These are phyloP conservation scores for Piper longum DNA, from an alignment of 164 flowering plant genomes.

Conservation along the genomic window DNA sequence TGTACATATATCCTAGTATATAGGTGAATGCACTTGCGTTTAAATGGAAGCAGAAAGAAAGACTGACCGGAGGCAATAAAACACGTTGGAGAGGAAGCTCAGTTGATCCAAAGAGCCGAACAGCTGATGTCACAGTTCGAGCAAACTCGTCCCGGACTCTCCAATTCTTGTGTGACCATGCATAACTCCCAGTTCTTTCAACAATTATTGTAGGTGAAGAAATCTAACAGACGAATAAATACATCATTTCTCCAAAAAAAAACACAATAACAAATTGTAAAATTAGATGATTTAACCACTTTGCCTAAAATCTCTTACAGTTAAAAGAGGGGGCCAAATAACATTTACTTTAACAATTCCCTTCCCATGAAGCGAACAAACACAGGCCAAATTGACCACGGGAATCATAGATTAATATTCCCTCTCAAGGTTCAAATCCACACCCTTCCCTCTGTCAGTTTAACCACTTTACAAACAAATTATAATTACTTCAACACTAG, in stretches of 20 bases:
- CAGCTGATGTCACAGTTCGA: constrained; percentile 80
- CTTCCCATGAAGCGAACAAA: too few relatives aligned
- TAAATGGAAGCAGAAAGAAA: neutral
- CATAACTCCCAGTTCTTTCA: constrained; percentile 92
- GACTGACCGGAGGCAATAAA: constrained; percentile 78
- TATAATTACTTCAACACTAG: too few relatives aligned
- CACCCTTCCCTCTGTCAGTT: too few relatives aligned
- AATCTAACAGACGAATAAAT: constrained; percentile 28
- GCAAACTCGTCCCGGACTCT: constrained; percentile 95
- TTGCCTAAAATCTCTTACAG: too few relatives aligned
- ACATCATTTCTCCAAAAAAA: neutral
- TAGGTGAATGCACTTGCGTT: neutral
- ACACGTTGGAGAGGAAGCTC: constrained; percentile 98
- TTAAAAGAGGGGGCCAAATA: too few relatives aligned
- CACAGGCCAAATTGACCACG: too few relatives aligned
- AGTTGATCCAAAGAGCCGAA: constrained; percentile 77
- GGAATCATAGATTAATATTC: too few relatives aligned
- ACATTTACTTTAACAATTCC: too few relatives aligned
- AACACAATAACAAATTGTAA: too few relatives aligned
- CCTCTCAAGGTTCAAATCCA: too few relatives aligned
- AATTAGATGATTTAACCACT: too few relatives aligned
- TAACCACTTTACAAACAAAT: too few relatives aligned
- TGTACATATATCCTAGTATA: neutral
- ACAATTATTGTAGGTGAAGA: constrained; percentile 94
- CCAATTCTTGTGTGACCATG: constrained; percentile 91